Conservation (phyloP, 2,329 filamentous ascomycete species). For the Rutstroemia sydowiana region DNA sequence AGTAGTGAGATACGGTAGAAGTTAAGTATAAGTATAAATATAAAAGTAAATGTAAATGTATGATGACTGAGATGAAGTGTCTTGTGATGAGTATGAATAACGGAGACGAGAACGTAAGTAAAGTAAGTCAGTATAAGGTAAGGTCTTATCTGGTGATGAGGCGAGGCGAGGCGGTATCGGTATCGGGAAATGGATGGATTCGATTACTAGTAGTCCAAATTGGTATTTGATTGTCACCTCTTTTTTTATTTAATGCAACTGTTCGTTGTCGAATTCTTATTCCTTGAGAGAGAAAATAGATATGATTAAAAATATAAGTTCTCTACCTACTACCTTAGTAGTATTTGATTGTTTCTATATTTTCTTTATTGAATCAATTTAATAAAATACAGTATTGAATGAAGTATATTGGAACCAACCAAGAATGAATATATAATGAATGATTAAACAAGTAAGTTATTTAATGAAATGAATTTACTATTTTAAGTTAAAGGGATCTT, state of each 20-base stretch:
- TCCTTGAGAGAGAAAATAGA: no score
- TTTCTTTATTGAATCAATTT: no score
- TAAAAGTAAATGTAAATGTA: not conserved
- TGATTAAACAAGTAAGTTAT: no score
- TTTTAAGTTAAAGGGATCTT: no score
- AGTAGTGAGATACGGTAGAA: not conserved
- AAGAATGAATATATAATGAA: no score
- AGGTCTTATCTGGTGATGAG: constrained; percentile 8
- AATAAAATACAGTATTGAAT: no score
- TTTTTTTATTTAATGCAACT: not conserved
- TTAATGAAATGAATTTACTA: no score
- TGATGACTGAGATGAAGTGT: constrained; percentile 1
- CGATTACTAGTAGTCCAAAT: not conserved
- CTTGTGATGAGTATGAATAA: constrained; percentile 11
- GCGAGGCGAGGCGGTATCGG: constrained; percentile 7
- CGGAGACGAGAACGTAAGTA: constrained; percentile 6
- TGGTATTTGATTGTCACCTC: not conserved
- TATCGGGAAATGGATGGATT: not conserved
- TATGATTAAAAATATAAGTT: no score
- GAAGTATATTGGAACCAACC: no score
- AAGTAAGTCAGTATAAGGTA: no score
- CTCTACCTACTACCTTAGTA: no score
- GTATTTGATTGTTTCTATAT: no score
- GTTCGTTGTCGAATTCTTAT: constrained; percentile 7
- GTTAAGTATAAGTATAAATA: not conserved